A percentile compares a stretch with the other conserved stretches of the same genome.
Evolutionary conservation across 2,329 filamentous ascomycete genomes (phyloP).

Genomic region (Verticillium albo-atrum): DNA sequence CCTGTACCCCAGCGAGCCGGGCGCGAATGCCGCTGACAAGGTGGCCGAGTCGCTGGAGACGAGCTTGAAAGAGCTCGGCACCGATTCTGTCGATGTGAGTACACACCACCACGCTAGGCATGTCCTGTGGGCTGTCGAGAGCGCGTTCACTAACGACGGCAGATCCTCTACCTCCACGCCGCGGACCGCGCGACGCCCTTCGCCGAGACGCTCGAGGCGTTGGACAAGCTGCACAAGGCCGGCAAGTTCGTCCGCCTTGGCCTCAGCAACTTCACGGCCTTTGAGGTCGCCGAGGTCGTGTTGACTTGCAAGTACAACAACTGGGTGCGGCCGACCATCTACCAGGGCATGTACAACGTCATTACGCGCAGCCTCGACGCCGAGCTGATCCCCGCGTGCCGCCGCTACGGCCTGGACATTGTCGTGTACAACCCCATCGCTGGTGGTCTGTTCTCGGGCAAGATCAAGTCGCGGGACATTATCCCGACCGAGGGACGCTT

Average conservation of each 20-base stretch:
- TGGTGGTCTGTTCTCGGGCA: constrained; percentile 75
- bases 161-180: constrained; percentile 73
- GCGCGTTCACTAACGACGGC: background rate
- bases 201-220: constrained; percentile 70
- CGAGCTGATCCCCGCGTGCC: constrained; percentile 69
- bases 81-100: constrained; percentile 65
- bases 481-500: constrained; percentile 66
- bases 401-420: constrained; percentile 71
- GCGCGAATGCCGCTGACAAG: constrained; percentile 58
- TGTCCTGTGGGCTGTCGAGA: background rate
- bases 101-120: background rate
- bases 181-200: constrained; percentile 68
- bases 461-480: constrained; percentile 64
- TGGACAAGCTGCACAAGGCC: constrained; percentile 78
- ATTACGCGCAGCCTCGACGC: constrained; percentile 72
- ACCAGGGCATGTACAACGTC: constrained; percentile 84
- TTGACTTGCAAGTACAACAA: constrained; percentile 73
- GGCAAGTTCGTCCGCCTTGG: constrained; percentile 81
- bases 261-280: constrained; percentile 80
- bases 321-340: constrained; percentile 81
- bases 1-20: constrained; percentile 55
- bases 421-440: constrained; percentile 81
- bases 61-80: constrained; percentile 67
- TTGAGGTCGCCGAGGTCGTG: constrained; percentile 82
- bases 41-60: constrained; percentile 62